phyloP scores from a whole-genome alignment of 2,329 filamentous ascomycete species.

The Arthrinium phaeospermum region DNA sequence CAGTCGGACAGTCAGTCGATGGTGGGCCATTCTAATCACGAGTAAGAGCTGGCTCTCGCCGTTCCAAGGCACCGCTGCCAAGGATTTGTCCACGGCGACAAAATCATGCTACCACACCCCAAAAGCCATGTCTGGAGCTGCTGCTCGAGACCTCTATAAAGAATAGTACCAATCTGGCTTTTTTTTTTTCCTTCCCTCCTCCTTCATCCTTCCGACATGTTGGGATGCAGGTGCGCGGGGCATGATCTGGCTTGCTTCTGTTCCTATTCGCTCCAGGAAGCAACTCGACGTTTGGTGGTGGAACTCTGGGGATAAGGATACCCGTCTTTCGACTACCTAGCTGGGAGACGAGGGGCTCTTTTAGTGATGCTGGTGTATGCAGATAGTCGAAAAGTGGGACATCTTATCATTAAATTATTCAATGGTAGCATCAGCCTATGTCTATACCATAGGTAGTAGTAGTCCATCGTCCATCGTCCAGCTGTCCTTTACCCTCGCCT shows the following conservation, averaged over 20 bases:
- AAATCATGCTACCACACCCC: neutral
- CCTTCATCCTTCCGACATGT: neutral
- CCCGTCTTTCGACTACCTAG: neutral
- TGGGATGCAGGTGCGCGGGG: conserved; percentile 9
- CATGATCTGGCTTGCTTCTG: neutral
- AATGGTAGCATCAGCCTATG: neutral
- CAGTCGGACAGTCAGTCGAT: conserved; percentile 5
- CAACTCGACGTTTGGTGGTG: neutral
- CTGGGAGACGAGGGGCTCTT: conserved; percentile 18
- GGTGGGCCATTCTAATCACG: neutral
- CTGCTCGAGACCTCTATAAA: neutral
- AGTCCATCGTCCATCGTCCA: neutral
- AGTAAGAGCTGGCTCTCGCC: neutral
- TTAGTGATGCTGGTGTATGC: conserved; percentile 2
- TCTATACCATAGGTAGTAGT: neutral
- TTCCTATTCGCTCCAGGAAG: neutral
- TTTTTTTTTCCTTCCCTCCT: no score
- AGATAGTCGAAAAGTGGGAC: conserved; percentile 11
- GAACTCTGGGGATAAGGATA: conserved; percentile 13
- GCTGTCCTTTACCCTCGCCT: neutral
- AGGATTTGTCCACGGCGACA: neutral
- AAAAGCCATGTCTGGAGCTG: conserved; percentile 1
- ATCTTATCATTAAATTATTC: neutral
- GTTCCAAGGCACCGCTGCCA: conserved; percentile 3
- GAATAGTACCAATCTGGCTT: neutral